A percentile compares a stretch with the other conserved stretches of the same genome.
Conservation (phyloP, 352 stramenopile species). For the Globisporangium spinosum region DNA sequence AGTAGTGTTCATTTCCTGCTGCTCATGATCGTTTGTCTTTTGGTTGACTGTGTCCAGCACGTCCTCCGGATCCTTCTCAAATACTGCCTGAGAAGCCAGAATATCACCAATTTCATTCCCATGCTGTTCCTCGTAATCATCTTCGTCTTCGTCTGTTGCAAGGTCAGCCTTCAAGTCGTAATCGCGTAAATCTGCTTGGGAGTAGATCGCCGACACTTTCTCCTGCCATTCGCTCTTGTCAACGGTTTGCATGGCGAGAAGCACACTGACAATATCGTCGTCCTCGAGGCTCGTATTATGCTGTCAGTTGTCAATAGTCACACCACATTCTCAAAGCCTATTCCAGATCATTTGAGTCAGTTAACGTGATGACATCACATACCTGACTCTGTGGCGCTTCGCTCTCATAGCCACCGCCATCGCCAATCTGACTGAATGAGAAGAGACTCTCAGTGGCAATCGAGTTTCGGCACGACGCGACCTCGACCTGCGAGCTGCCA, state of each 20-base stretch:
- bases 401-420: slow-evolving; percentile 8
- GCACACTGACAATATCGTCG: slow-evolving; percentile 43
- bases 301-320: not conserved
- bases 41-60: not conserved
- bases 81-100: slow-evolving; percentile 46
- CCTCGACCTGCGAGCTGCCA: slow-evolving; percentile 12
- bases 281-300: slow-evolving; percentile 33
- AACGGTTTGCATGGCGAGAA: slow-evolving; percentile 48
- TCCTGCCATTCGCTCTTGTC: slow-evolving; percentile 21
- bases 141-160: slow-evolving; percentile 23
- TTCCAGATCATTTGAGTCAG: not conserved
- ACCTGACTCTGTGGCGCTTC: slow-evolving; percentile 24
- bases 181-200: slow-evolving; percentile 10
- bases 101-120: slow-evolving; percentile 67
- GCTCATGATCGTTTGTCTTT: not conserved
- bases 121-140: slow-evolving; percentile 5
- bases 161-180: not conserved
- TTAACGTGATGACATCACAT: not conserved
- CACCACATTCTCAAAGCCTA: not conserved
- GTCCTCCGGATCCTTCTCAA: slow-evolving; percentile 22
- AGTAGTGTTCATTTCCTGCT: slow-evolving; percentile 2
- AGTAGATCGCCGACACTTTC: slow-evolving; percentile 20
- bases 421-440: slow-evolving; percentile 43
- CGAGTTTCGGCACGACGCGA: slow-evolving; percentile 40
- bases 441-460: slow-evolving; percentile 45